These are phyloP conservation scores for Hirschioporus abietinus DNA, from an alignment of 768 basidiomycete species.

Conservation along the genomic window DNA sequence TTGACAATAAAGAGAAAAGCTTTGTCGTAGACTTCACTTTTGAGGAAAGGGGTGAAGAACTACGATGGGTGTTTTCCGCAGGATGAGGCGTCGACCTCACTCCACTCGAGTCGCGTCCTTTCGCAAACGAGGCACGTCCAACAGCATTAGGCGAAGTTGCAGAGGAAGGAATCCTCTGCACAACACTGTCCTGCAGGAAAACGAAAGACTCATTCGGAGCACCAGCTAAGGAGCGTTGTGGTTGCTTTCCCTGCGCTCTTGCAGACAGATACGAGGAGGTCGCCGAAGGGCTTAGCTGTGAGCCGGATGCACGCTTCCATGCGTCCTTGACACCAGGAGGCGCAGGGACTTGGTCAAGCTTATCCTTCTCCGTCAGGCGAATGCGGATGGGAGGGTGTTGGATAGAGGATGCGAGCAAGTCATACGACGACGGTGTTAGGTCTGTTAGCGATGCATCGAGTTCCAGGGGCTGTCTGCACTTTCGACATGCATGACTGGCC, in stretches of 20 bases:
- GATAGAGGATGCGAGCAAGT: slow-evolving; percentile 70
- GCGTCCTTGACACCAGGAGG: slow-evolving; percentile 51
- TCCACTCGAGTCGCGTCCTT: slow-evolving; percentile 25
- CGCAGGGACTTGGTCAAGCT: slow-evolving; percentile 41
- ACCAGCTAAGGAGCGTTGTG: slow-evolving; percentile 40
- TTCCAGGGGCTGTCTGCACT: slow-evolving; percentile 89
- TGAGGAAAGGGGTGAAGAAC: slow-evolving; percentile 71
- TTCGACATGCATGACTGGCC: slow-evolving; percentile 67
- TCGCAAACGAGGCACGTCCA: slow-evolving; percentile 39
- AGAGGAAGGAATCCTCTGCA: slow-evolving; percentile 62
- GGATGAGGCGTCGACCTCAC: slow-evolving; percentile 22
- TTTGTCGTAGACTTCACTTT: slow-evolving; percentile 71
- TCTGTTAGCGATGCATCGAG: slow-evolving; percentile 90
- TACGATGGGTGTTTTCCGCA: slow-evolving; percentile 32
- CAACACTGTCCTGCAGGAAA: slow-evolving; percentile 78
- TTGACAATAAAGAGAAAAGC: slow-evolving; percentile 72
- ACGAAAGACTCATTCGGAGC: slow-evolving; percentile 88
- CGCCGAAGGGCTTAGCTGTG: slow-evolving; percentile 30
- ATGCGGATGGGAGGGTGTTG: slow-evolving; percentile 44
- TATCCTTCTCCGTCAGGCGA: slow-evolving; percentile 37
- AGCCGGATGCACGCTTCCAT: slow-evolving; percentile 50
- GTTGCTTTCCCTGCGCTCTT: slow-evolving; percentile 56
- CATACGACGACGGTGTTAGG: slow-evolving; percentile 81
- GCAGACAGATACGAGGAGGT: slow-evolving; percentile 39
- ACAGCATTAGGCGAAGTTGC: slow-evolving; percentile 35